Evolutionary conservation across 176 grass and related monocot genomes (phyloP).

Genomic region (Guadua angustifolia): DNA sequence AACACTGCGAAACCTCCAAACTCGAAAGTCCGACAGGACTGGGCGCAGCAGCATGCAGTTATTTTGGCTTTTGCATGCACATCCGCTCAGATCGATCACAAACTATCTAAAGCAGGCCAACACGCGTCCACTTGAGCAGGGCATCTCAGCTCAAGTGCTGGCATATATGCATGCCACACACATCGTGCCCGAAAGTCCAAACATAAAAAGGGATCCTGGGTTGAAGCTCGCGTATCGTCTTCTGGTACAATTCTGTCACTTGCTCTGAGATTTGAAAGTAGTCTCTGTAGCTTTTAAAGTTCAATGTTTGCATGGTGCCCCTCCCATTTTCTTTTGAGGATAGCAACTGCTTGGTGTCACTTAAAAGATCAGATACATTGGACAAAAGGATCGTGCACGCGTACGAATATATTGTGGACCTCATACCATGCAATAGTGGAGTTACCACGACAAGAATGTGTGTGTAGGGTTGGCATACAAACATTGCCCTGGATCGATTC

Average conservation of each 20-base stretch:
- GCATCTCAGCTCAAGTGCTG: not conserved
- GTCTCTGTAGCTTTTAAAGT: not conserved
- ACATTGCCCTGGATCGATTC: too few species aligned
- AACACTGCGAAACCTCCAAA: not conserved
- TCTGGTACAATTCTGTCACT: not conserved
- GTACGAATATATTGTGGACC: not conserved
- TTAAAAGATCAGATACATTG: too few species aligned
- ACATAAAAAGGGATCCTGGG: not conserved
- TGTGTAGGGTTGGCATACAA: not conserved
- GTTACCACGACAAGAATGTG: not conserved
- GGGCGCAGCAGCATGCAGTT: not conserved
- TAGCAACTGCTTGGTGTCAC: not conserved
- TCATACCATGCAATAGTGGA: not conserved
- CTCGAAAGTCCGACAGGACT: not conserved
- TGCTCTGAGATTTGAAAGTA: conserved; percentile 31
- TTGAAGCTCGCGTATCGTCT: not conserved
- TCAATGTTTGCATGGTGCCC: not conserved
- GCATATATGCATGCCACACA: not conserved
- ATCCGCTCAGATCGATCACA: not conserved
- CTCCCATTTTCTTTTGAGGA: not conserved
- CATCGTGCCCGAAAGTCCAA: not conserved
- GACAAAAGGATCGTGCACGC: not conserved
- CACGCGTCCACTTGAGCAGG: not conserved
- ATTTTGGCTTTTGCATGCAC: not conserved
- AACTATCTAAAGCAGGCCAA: not conserved